Evolutionary conservation across 345 rosid genomes (phyloP).

Genomic region (Mallotus nudiflorus): DNA sequence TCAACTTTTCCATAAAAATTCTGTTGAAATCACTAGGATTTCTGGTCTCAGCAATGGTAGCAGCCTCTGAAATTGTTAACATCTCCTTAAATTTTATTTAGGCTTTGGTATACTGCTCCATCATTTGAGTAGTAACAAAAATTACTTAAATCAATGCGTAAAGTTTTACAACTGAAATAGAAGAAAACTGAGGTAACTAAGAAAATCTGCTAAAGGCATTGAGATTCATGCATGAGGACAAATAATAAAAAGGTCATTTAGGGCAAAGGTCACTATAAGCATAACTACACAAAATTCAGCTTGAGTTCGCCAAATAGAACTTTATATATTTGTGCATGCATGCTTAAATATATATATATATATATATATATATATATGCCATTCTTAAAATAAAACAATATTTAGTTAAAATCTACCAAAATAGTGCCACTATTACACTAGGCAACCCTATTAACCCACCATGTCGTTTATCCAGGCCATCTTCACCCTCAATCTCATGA

Average conservation of each 20-base stretch:
- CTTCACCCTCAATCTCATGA: conserved; percentile 10
- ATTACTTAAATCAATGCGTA: conserved; percentile 3
- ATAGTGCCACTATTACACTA: neutral
- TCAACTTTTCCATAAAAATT: neutral
- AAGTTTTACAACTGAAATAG: neutral
- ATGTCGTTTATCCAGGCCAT: conserved; percentile 10
- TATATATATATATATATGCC: neutral
- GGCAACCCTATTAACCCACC: conserved; percentile 16
- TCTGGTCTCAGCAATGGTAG: conserved; percentile 3
- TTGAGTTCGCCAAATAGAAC: neutral
- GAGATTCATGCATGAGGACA: neutral
- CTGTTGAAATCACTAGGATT: conserved; percentile 8
- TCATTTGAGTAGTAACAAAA: conserved; percentile 9
- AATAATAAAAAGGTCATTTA: too few relatives aligned
- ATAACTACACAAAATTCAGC: neutral
- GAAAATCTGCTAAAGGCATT: neutral
- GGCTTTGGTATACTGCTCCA: conserved; percentile 10
- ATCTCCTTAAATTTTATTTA: neutral
- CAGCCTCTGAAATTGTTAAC: conserved; percentile 3
- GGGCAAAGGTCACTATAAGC: neutral
- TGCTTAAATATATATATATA: too few relatives aligned
- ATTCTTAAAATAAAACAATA: neutral
- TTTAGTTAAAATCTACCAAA: neutral
- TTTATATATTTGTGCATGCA: neutral
- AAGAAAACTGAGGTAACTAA: too few relatives aligned